These are phyloP conservation scores for Wallacemonas collosoma DNA, from an alignment of 208 protist genomes.

Conservation along the genomic window DNA sequence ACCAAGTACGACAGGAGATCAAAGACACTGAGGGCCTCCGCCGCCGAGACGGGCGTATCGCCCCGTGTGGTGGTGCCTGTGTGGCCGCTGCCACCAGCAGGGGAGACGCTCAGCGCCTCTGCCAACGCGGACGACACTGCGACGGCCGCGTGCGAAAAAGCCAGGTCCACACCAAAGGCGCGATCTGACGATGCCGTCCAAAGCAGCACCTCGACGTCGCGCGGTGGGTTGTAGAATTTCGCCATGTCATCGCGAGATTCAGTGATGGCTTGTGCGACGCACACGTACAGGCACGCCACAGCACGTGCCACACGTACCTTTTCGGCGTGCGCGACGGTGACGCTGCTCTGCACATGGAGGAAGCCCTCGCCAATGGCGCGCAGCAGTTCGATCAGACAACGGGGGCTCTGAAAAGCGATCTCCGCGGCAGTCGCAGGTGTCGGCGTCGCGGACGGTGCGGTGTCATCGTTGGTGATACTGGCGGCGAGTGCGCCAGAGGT, in stretches of 20 bases:
- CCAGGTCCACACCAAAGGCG: conserved; percentile 39
- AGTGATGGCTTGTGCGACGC: conserved; percentile 57
- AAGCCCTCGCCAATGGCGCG: conserved; percentile 39
- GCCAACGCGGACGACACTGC: conserved; percentile 42
- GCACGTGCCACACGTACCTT: conserved; percentile 68
- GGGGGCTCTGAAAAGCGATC: conserved; percentile 63
- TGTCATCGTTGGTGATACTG: not conserved
- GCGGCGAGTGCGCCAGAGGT: not conserved
- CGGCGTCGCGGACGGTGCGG: not conserved
- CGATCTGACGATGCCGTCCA: conserved; percentile 62
- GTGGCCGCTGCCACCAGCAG: not conserved
- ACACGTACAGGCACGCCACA: conserved; percentile 54
- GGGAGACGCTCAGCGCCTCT: conserved; percentile 23
- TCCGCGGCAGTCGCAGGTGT: conserved; percentile 52
- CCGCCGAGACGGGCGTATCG: conserved; percentile 5
- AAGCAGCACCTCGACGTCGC: conserved; percentile 24
- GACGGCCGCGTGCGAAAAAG: conserved; percentile 39
- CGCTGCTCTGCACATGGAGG: conserved; percentile 40
- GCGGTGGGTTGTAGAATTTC: conserved; percentile 36
- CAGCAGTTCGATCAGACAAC: conserved; percentile 42
- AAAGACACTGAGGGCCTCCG: conserved; percentile 46
- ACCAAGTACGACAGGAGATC: conserved; percentile 58
- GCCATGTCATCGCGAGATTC: conserved; percentile 67
- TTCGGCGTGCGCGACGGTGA: conserved; percentile 40
- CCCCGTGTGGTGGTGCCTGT: conserved; percentile 5